Evolutionary conservation across 352 stramenopile species (phyloP).

Genomic region (Pythium rishiriense): DNA sequence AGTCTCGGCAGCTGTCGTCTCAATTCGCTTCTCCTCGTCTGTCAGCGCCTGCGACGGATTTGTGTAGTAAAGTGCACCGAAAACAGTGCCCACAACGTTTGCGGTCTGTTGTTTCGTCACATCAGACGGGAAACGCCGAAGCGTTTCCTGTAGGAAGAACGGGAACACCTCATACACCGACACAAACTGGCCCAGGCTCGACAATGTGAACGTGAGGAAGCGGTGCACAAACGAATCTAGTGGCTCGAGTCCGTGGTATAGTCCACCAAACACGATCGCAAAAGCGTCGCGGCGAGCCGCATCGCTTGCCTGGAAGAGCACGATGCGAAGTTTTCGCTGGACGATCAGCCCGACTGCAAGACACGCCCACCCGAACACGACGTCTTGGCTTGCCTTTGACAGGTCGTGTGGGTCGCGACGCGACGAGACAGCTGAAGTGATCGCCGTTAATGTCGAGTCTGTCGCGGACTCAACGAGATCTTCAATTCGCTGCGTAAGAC

Average conservation of each 20-base stretch:
- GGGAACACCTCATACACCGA: conserved; percentile 52
- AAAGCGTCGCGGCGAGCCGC: conserved; percentile 42
- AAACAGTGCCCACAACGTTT: conserved; percentile 46
- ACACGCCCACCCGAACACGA: conserved; percentile 39
- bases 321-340: conserved; percentile 50
- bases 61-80: conserved; percentile 46
- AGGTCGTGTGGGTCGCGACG: neutral
- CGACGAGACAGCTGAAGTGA: conserved; percentile 30
- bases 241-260: conserved; percentile 57
- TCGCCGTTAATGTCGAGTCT: conserved; percentile 34
- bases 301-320: conserved; percentile 41
- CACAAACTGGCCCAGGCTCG: conserved; percentile 45
- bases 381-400: conserved; percentile 14
- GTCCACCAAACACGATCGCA: conserved; percentile 44
- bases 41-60: neutral
- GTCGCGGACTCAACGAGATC: conserved; percentile 34
- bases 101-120: conserved; percentile 37
- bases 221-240: conserved; percentile 49
- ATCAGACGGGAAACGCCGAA: conserved; percentile 41
- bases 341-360: conserved; percentile 47
- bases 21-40: conserved; percentile 13
- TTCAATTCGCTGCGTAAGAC: conserved; percentile 47
- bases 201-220: conserved; percentile 51
- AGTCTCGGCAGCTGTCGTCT: conserved; percentile 11
- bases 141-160: conserved; percentile 54